Evolutionary conservation across 2,329 filamentous ascomycete species (phyloP).

Genomic region (Albifimbria verrucaria): DNA sequence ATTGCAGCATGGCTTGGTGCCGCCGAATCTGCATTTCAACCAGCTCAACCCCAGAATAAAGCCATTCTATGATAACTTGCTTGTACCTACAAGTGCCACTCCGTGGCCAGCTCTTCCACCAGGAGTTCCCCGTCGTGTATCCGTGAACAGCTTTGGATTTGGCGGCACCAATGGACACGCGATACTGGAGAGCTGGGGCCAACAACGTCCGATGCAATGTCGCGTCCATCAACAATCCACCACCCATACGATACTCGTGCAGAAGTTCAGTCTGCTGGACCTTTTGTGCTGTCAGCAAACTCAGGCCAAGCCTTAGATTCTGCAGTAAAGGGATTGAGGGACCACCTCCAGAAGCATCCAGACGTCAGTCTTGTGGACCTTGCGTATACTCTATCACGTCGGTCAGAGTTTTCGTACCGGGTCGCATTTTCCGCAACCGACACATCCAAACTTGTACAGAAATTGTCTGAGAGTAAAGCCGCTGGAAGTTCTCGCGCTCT

Average conservation of each 20-base stretch:
- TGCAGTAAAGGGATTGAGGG: constrained; percentile 2
- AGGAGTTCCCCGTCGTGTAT: background rate
- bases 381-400: background rate
- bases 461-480: background rate
- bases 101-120: background rate
- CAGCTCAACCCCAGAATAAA: background rate
- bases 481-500: constrained; percentile 9
- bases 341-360: constrained; percentile 23
- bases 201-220: too few relatives aligned
- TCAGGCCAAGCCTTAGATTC: too few relatives aligned
- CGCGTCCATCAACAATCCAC: background rate
- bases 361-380: constrained; percentile 13
- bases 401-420: background rate
- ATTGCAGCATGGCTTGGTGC: background rate
- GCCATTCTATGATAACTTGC: background rate
- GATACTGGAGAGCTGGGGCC: background rate
- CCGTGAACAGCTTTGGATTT: constrained; percentile 1
- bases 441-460: background rate
- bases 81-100: background rate
- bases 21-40: background rate
- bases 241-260: constrained; percentile 2
- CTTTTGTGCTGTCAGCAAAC: constrained; percentile 4
- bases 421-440: too few relatives aligned
- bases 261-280: too few relatives aligned
- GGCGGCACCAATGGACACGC: constrained; percentile 1